Conservation (phyloP, 257 asterid genomes). For the Scutellaria galericulata region DNA sequence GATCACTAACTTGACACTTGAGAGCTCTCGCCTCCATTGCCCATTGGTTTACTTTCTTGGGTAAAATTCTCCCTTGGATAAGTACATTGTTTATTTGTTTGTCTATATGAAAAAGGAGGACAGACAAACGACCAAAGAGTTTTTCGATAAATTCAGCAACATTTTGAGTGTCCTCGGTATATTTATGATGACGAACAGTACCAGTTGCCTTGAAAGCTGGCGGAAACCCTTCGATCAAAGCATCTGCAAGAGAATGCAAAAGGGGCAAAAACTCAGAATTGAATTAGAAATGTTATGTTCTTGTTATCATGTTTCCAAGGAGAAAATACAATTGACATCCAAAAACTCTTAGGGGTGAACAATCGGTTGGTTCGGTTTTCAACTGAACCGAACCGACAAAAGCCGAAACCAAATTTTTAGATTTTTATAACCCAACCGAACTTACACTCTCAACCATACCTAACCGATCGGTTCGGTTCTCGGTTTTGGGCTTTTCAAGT, state of each 20-base stretch:
- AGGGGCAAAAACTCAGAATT: background rate
- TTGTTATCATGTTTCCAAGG: background rate
- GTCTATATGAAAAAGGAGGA: conserved; percentile 27
- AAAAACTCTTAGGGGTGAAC: background rate
- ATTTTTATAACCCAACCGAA: too few species aligned
- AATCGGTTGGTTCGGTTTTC: too few species aligned
- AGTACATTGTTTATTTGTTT: conserved; percentile 27
- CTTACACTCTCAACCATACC: too few species aligned
- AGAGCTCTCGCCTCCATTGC: conserved; percentile 25
- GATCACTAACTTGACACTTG: conserved; percentile 28
- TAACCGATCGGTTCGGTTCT: too few species aligned
- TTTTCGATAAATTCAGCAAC: conserved; percentile 26
- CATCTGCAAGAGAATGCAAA: conserved; percentile 18
- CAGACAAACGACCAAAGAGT: conserved; percentile 25
- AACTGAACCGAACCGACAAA: too few species aligned
- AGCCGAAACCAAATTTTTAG: too few species aligned
- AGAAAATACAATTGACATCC: background rate
- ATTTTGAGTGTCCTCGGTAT: conserved; percentile 19
- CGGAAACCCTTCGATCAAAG: conserved; percentile 17
- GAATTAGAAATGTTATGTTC: background rate
- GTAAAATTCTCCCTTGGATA: conserved; percentile 26
- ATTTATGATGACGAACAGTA: conserved; percentile 1
- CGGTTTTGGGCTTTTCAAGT: too few species aligned
- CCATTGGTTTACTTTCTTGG: conserved; percentile 27
- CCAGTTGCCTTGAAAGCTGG: background rate